These are phyloP conservation scores for Primulina tabacum DNA, from an alignment of 257 asterid species.

Conservation along the genomic window DNA sequence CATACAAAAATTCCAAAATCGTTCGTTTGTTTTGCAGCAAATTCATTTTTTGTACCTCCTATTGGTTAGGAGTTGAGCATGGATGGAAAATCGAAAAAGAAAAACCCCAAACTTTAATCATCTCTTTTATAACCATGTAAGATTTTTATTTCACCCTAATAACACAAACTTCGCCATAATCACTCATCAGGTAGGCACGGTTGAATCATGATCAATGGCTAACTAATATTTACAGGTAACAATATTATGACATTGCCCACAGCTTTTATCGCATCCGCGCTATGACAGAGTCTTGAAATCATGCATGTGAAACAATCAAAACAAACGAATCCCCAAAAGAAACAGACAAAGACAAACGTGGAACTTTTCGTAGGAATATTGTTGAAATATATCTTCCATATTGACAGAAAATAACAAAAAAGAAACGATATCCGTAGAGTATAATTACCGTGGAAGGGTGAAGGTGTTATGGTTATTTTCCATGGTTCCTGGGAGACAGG, in stretches of 20 bases:
- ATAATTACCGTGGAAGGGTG: slow-evolving; percentile 44
- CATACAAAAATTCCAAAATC: not conserved
- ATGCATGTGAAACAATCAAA: slow-evolving; percentile 9
- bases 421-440: not conserved
- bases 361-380: slow-evolving; percentile 5
- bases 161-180: too few species aligned
- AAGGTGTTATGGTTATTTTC: slow-evolving; percentile 39
- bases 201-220: too few species aligned
- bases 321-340: not conserved
- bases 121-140: too few species aligned
- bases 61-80: not conserved
- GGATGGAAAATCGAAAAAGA: not conserved
- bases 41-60: not conserved
- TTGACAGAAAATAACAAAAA: not conserved
- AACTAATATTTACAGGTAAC: too few species aligned
- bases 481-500: slow-evolving; percentile 61
- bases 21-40: not conserved
- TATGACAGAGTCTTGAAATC: too few species aligned
- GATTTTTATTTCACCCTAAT: too few species aligned
- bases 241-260: too few species aligned
- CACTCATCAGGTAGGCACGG: too few species aligned
- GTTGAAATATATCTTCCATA: not conserved
- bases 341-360: too few species aligned
- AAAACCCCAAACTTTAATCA: too few species aligned
- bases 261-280: too few species aligned